Evolutionary conservation across 2,329 filamentous ascomycete species (phyloP).

Genomic region (Sphaerulina populicola): DNA sequence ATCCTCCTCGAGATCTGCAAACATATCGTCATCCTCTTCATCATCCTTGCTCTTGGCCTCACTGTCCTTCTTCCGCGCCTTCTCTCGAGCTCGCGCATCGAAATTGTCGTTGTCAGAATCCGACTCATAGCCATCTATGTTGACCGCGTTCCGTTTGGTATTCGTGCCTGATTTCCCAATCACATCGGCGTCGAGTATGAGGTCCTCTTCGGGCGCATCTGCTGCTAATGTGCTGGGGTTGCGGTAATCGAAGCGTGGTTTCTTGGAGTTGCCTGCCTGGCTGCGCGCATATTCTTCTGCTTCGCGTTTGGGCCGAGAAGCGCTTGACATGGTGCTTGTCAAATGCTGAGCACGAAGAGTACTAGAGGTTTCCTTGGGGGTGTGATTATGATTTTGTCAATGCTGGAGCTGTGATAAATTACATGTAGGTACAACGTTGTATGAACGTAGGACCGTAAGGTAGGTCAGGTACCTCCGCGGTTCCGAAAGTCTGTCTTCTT

Average conservation of each 20-base stretch:
- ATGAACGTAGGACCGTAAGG: too few relatives aligned
- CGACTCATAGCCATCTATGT: slow-evolving; percentile 92
- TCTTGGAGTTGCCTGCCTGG: slow-evolving; percentile 66
- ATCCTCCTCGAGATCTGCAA: slow-evolving; percentile 60
- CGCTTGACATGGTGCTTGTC: slow-evolving; percentile 2
- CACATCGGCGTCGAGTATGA: slow-evolving; percentile 80
- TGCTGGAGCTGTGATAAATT: not conserved
- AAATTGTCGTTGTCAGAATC: slow-evolving; percentile 90
- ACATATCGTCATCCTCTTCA: slow-evolving; percentile 71
- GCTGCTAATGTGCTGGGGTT: slow-evolving; percentile 89
- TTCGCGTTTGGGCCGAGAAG: slow-evolving; percentile 71
- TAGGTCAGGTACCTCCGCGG: too few relatives aligned
- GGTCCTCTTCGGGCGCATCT: slow-evolving; percentile 61
- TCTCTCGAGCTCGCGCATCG: slow-evolving; percentile 53
- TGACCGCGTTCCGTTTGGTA: slow-evolving; percentile 87
- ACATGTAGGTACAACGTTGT: not conserved
- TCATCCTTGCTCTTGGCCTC: slow-evolving; percentile 48
- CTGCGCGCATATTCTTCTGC: slow-evolving; percentile 72
- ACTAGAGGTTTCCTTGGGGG: not conserved
- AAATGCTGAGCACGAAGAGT: not conserved
- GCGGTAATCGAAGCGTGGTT: slow-evolving; percentile 84
- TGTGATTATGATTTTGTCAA: not conserved
- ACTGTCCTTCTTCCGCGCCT: slow-evolving; percentile 32
- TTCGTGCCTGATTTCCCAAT: slow-evolving; percentile 65
- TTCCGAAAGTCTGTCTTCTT: too few relatives aligned